Base-by-base conservation (phyloP, 176 grass and related monocot species). In the Carex cristatella region DNA sequence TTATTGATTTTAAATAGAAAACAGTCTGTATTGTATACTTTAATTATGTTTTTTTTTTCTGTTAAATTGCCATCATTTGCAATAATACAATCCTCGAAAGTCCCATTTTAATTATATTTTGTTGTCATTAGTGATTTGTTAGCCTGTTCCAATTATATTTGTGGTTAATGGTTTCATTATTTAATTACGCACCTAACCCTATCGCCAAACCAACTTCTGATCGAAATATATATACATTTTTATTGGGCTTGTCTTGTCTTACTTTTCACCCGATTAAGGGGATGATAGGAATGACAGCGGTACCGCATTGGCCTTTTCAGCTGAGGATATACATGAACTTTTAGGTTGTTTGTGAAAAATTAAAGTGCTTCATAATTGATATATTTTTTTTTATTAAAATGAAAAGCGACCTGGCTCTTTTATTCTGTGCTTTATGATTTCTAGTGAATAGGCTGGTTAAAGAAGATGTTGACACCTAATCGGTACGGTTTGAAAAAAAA, bases 211-310 rank as follows among this genome's bases (percentile, higher is more conserved):
- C 48, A 54, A 76, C 10, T 76, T 30, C 48, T 55, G 11, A 13
- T 30, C 10, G 5, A 53, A 32, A 32, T 31, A 76, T 30, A 53
- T 75, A 2, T 37, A 37, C 51, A 53, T 14, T 15, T 9, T 15
- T 55, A 55, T 55, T 55, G 7, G 19, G 31, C 44, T 28, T 30
- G 19, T 54, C 44, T 28, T 54, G 46, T 76, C 72, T 11, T 55
- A 31, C 48, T 14, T 15, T 76, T 32, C 44, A 27, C 72, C 72
- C 32, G 48, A 76, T 55, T 31, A 15, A 15, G 55, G 19, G 27
- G 23, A 56, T 27, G 72, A 76, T 76, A 76, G 19, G 48, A 76
- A 12, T 31, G 72, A 76, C 72, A 76, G 72, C 72, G 72, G 48
- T 15, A 23, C 48, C 27, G 42, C 71, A 75, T 53, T 75, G 44